Conservation (phyloP, 768 basidiomycete genomes). For the Chalciporus pseudorubinellus region DNA sequence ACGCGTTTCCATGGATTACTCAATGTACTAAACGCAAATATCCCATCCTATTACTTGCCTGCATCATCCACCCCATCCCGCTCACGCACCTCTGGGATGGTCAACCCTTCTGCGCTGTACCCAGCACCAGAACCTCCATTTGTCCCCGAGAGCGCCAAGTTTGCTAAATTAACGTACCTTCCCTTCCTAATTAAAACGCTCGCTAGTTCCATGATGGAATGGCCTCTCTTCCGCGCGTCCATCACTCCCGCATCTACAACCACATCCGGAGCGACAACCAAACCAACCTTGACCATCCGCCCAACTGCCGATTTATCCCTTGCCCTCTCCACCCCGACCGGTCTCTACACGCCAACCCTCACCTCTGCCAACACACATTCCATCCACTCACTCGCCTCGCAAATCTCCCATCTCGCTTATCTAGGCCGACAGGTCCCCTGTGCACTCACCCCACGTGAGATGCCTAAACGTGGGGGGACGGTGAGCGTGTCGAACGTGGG, state of each 20-base stretch:
- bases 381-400: conserved; percentile 60
- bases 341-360: conserved; percentile 80
- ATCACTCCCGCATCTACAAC: conserved; percentile 44
- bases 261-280: conserved; percentile 25
- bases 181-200: conserved; percentile 84
- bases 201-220: conserved; percentile 73
- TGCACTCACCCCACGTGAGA: conserved; percentile 61
- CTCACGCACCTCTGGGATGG: conserved; percentile 19
- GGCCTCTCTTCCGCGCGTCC: conserved; percentile 80
- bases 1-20: conserved; percentile 64
- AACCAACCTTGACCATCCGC: conserved; percentile 71
- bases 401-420: conserved; percentile 56
- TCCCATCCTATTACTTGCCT: conserved; percentile 56
- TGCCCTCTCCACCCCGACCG: conserved; percentile 77
- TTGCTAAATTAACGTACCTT: conserved; percentile 71
- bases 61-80: conserved; percentile 35
- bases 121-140: conserved; percentile 39
- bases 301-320: conserved; percentile 72
- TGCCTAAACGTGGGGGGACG: conserved; percentile 76
- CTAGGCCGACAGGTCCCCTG: conserved; percentile 68
- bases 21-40: conserved; percentile 63
- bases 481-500: conserved; percentile 83
- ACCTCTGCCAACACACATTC: conserved; percentile 50
- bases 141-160: conserved; percentile 54
- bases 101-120: conserved; percentile 41